Conservation (phyloP, 108 stramenopile genomes). For the Mediolabrus comicus region DNA sequence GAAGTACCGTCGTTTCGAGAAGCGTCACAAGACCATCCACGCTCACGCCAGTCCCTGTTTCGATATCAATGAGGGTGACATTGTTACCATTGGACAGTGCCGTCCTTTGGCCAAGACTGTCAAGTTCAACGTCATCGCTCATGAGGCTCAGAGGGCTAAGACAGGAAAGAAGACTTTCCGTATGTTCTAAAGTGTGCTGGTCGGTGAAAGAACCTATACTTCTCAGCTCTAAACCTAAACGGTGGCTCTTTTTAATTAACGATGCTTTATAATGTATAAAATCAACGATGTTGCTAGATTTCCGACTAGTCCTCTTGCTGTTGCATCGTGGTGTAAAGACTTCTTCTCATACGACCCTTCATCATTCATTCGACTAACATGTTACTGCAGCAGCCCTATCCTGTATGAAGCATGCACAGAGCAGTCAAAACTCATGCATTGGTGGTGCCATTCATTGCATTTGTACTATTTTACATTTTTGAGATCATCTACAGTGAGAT, state of each 20-base stretch:
- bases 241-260: not conserved
- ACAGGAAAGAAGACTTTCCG: constrained; percentile 90
- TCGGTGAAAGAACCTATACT: not conserved
- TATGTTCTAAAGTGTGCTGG: constrained; percentile 69
- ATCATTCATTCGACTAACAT: too few relatives aligned
- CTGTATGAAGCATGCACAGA: too few relatives aligned
- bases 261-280: not conserved
- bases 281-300: not conserved
- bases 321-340: too few relatives aligned
- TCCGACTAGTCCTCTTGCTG: too few relatives aligned
- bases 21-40: constrained; percentile 99
- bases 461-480: too few relatives aligned
- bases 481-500: too few relatives aligned
- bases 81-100: constrained; percentile 99
- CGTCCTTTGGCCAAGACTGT: constrained; percentile 99
- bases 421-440: too few relatives aligned
- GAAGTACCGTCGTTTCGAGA: constrained; percentile 99
- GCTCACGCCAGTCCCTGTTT: constrained; percentile 99
- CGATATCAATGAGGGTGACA: constrained; percentile 98
- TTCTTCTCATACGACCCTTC: too few relatives aligned
- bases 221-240: constrained; percentile 16
- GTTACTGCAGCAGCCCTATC: too few relatives aligned
- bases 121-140: constrained; percentile 93
- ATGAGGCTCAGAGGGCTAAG: constrained; percentile 74
- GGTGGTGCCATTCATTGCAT: too few relatives aligned